Evolutionary conservation across 2,329 filamentous ascomycete genomes (phyloP), one percentile per base, ranked within the genome.

Genomic region (Xylaria sp.): DNA sequence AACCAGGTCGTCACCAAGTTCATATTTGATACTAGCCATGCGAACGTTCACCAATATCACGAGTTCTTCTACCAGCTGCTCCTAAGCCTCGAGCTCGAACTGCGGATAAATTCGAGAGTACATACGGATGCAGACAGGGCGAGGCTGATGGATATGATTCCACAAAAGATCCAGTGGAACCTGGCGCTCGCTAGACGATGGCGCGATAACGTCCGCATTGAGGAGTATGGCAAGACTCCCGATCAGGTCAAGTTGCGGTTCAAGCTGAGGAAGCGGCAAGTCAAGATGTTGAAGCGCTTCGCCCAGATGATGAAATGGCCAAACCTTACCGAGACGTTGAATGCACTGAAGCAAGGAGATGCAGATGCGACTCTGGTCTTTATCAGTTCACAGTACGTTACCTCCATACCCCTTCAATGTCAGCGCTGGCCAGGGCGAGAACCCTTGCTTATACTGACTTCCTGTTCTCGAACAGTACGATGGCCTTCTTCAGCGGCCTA

Each of bases 41-140:
- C 76, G 17, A 85, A 87, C 61, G 75, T 79, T 42, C 72, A 76
- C 17, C 78, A 80, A 54, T 88, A 87, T 63, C 79, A 82, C 54
- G 80, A 79, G 21, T 91, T 92, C 73, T 91, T 90, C 69, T 87
- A 90, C 67, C 89, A 92, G 70, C 73, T 92, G n/a, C 76, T 92
- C 2, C 79, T 92, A 39, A 88, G 86, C 59, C 77, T 89, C 44
- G 89, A 92, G 70, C 76, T 92, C 4, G 85, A 90, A 64, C 70
- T 89, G 52, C 83, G 89, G 38, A 89, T 91, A 62, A 83, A 87
- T 63, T 85, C 82, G 1, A 75, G 74, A 21, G 74, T 80, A 45
- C 85, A 89, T 68, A 74, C 76, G n/a, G 83, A 84, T 21, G 80
- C 78, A 72, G 80, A 84, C 37, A 89, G 86, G 70, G 81, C 86